Percentiles rank a stretch among this genome's conserved stretches.
These are phyloP conservation scores for Cladosporium sp. DNA, from an alignment of 2,329 filamentous ascomycete genomes.

Conservation along the genomic window DNA sequence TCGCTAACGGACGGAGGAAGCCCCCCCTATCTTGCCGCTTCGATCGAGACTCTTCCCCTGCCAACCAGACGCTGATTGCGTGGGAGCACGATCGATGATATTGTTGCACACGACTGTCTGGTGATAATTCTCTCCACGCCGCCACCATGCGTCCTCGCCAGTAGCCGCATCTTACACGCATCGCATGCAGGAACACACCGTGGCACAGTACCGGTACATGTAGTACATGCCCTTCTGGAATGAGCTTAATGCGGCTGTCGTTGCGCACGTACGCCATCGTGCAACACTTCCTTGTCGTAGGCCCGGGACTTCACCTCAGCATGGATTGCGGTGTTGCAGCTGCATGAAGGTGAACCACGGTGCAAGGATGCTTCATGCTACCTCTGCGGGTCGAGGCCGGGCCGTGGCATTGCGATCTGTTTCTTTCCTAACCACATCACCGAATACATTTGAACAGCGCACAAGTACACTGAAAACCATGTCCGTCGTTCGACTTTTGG, in stretches of 20 bases:
- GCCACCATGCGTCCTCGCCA: conserved; percentile 10
- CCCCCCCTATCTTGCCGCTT: background rate
- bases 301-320: conserved; percentile 4
- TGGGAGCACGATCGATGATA: conserved; percentile 6
- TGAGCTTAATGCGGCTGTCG: conserved; percentile 7
- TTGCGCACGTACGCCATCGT: conserved; percentile 6
- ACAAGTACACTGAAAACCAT: no score
- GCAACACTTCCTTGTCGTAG: background rate
- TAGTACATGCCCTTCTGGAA: conserved; percentile 10
- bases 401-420: background rate
- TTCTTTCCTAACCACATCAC: background rate
- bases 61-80: background rate
- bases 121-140: background rate
- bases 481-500: no score
- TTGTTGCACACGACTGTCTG: conserved; percentile 5
- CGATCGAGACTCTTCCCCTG: background rate
- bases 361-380: background rate
- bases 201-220: background rate
- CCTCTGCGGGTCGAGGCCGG: background rate
- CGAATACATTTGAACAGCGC: no score
- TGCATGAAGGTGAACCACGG: conserved; percentile 1
- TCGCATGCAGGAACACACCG: conserved; percentile 9
- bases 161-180: conserved; percentile 13
- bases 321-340: background rate
- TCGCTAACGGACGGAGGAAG: background rate